Conservation (phyloP, 2,329 filamentous ascomycete species). For the Mollisia scopiformis region DNA sequence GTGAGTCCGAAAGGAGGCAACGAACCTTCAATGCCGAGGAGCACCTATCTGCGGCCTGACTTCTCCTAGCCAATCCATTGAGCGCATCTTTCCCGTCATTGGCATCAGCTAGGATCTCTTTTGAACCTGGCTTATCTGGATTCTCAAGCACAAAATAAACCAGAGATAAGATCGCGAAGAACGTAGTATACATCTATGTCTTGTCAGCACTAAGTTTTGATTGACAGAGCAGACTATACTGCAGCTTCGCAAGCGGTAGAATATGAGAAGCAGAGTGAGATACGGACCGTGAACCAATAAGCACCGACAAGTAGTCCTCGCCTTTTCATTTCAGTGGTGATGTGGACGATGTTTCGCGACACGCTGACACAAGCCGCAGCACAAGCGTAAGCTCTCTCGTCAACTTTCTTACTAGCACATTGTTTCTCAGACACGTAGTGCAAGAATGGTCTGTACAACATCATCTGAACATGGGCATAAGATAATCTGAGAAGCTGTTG, state of each 20-base stretch:
- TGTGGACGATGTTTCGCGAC: slow-evolving; percentile 75
- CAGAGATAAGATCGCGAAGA: slow-evolving; percentile 78
- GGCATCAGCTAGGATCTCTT: slow-evolving; percentile 85
- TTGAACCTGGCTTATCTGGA: slow-evolving; percentile 71
- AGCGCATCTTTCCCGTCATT: slow-evolving; percentile 83
- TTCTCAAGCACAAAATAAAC: slow-evolving; percentile 83
- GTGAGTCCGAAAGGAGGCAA: slow-evolving; percentile 23
- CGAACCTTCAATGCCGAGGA: slow-evolving; percentile 75
- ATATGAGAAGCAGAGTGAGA: background rate
- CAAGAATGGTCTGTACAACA: slow-evolving; percentile 81
- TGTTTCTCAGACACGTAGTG: slow-evolving; percentile 76
- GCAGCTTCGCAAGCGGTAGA: background rate
- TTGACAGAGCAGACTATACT: background rate
- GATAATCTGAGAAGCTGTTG: slow-evolving; percentile 77
- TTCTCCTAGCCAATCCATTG: slow-evolving; percentile 76
- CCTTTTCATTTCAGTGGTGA: slow-evolving; percentile 76
- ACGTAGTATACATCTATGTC: slow-evolving; percentile 70
- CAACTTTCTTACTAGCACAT: slow-evolving; percentile 59
- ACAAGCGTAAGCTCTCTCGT: slow-evolving; percentile 79
- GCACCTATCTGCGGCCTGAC: slow-evolving; percentile 87
- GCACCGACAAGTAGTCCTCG: slow-evolving; percentile 76
- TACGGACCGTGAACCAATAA: slow-evolving; percentile 72
- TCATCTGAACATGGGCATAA: slow-evolving; percentile 83
- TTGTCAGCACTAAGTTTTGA: background rate
- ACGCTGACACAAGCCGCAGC: slow-evolving; percentile 63